Evolutionary conservation across 148 eudicot genomes (phyloP).

Genomic region (Selenicereus undatus): DNA sequence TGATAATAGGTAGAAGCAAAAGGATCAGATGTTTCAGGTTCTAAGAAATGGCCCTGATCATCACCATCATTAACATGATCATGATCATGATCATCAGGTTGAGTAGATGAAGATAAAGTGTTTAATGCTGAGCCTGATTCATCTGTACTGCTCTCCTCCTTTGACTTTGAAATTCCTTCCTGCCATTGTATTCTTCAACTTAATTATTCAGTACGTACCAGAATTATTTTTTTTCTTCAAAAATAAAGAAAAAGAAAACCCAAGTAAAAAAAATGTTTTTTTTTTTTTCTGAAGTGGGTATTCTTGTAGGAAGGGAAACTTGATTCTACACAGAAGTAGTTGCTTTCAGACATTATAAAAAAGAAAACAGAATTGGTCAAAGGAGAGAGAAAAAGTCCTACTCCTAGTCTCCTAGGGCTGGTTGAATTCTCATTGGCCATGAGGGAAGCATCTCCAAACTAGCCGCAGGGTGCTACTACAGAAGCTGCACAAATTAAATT

Average conservation of each 20-base stretch:
- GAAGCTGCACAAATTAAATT: slow-evolving; percentile 71
- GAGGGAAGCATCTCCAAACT: slow-evolving; percentile 92
- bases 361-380: slow-evolving; percentile 41
- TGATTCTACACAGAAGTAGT: slow-evolving; percentile 19
- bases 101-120: slow-evolving; percentile 38
- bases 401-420: slow-evolving; percentile 48
- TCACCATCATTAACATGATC: slow-evolving; percentile 37
- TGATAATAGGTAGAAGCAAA: slow-evolving; percentile 30
- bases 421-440: slow-evolving; percentile 90
- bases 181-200: not conserved
- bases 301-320: not conserved
- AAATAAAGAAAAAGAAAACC: too few species aligned
- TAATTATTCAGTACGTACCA: not conserved
- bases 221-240: slow-evolving; percentile 1
- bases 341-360: slow-evolving; percentile 25
- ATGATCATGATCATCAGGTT: slow-evolving; percentile 1
- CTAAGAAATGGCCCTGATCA: slow-evolving; percentile 29
- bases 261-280: not conserved
- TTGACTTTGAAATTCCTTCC: slow-evolving; percentile 62
- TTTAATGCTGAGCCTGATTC: slow-evolving; percentile 74
- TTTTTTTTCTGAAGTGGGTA: not conserved
- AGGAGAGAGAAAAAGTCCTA: slow-evolving; percentile 29
- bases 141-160: slow-evolving; percentile 56
- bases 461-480: slow-evolving; percentile 61
- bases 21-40: slow-evolving; percentile 42